Conservation (phyloP, 2,329 filamentous ascomycete species). For the Paracamarosporium sp. region DNA sequence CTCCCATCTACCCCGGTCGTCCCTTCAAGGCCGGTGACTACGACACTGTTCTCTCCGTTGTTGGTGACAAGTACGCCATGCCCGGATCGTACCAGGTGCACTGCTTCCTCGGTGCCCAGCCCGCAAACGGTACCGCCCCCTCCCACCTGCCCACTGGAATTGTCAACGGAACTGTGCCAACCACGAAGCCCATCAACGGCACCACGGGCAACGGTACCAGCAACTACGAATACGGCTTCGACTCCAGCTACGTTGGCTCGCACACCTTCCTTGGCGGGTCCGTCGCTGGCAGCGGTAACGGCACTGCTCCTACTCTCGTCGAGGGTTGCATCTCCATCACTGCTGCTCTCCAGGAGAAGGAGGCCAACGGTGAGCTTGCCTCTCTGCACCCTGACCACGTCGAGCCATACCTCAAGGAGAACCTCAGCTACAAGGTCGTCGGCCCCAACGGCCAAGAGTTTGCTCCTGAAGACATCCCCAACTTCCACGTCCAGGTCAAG, state of each 20-base stretch:
- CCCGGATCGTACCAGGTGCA: slow-evolving; percentile 45
- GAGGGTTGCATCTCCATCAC: slow-evolving; percentile 43
- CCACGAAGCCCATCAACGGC: slow-evolving; percentile 23
- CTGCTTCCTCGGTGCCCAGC: slow-evolving; percentile 42
- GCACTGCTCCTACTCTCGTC: slow-evolving; percentile 34
- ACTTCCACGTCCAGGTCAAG: slow-evolving; percentile 42
- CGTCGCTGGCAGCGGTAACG: slow-evolving; percentile 31
- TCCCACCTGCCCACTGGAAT: slow-evolving; percentile 16
- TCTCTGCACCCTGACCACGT: slow-evolving; percentile 40
- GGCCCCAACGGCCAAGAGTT: slow-evolving; percentile 37
- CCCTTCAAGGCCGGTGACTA: slow-evolving; percentile 43
- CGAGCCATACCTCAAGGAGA: slow-evolving; percentile 39
- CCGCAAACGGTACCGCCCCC: slow-evolving; percentile 11
- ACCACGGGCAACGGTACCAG: slow-evolving; percentile 27
- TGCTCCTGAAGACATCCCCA: slow-evolving; percentile 32
- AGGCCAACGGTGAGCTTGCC: slow-evolving; percentile 35
- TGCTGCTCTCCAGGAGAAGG: slow-evolving; percentile 41
- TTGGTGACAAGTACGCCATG: slow-evolving; percentile 43
- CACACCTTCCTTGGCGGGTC: slow-evolving; percentile 40
- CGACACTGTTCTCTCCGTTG: slow-evolving; percentile 40
- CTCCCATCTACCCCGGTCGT: slow-evolving; percentile 36
- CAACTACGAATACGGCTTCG: slow-evolving; percentile 34
- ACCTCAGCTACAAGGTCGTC: slow-evolving; percentile 46
- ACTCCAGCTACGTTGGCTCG: slow-evolving; percentile 42
- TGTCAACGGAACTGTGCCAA: slow-evolving; percentile 23